Evolutionary conservation across 176 grass and related monocot species (phyloP), one percentile per base, ranked within the genome.

Genomic region (Elymus sibiricus): DNA sequence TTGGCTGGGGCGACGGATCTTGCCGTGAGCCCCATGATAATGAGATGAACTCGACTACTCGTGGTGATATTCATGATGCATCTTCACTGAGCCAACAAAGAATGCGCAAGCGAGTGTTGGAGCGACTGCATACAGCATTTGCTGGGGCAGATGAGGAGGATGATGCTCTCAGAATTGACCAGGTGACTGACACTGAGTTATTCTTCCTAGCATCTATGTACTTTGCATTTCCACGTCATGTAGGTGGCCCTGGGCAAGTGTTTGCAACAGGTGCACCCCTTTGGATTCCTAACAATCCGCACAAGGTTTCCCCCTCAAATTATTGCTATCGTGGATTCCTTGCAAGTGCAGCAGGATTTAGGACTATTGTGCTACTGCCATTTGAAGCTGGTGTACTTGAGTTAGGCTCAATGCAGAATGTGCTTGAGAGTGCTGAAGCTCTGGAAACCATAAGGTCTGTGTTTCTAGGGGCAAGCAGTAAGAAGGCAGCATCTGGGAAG

Each of bases 161-260:
- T 73, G 89, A 89, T 44, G 91, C 94, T 16, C 85, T 91, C 17
- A 83, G 87, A 55, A 92, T 97, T 31, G 91, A 97, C 46, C 85
- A 90, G 77, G 91, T 97, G 17, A 97, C 94, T 27, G 91, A 97
- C 73, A 90, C 90, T 46, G 91, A 97, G 66, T 79, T 97, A 83
- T 93, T 97, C 87, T 97, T 97, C 64, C 85, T 97, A 27, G 78
- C 90, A 11, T 97, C 94, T 11, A 97, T 97, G 94, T 94, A 93
- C 72, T 97, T 97, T 68, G 85, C 87, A 82, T 97, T 97, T 80
- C 86, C 94, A 42, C 80, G 39, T 9, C 91, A 86, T 86, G 82
- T 85, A 9, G 91, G 94, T 86, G 91, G 88, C 25, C 94, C 94
- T 11, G 94, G 94, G 6, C 76, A 75, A 77, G 91, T 86, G 35